phyloP scores from a whole-genome alignment of 148 eudicot genomes.

The Chenopodium berlandieri region DNA sequence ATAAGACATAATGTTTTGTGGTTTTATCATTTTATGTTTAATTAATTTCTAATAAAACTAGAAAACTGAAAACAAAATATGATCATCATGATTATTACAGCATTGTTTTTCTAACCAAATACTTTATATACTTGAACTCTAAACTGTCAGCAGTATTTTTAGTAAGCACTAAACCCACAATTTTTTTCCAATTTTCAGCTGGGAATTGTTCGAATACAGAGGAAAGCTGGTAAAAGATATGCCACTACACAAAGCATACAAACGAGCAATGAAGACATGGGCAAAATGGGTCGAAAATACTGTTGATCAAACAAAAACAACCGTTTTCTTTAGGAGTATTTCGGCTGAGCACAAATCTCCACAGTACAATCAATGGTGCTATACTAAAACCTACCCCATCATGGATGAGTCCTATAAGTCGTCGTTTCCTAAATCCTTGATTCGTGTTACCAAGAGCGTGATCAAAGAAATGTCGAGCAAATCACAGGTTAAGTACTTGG shows the following conservation, averaged over 20 bases:
- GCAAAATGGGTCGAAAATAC: constrained; percentile 13
- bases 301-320: constrained; percentile 9
- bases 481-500: constrained; percentile 29
- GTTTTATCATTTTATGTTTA: too few species aligned
- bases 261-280: constrained; percentile 47
- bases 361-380: constrained; percentile 22
- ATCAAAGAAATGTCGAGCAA: constrained; percentile 1
- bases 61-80: too few species aligned
- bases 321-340: constrained; percentile 19
- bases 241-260: constrained; percentile 31
- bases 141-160: too few species aligned
- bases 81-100: too few species aligned
- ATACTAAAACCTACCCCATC: constrained; percentile 13
- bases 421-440: constrained; percentile 10
- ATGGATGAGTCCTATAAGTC: constrained; percentile 9
- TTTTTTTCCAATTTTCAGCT: constrained; percentile 29
- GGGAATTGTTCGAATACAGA: constrained; percentile 37
- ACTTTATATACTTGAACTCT: too few species aligned
- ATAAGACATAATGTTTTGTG: too few species aligned
- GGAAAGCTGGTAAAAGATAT: constrained; percentile 31
- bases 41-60: too few species aligned
- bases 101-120: too few species aligned
- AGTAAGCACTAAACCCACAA: too few species aligned
- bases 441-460: constrained; percentile 25
- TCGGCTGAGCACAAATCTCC: constrained; percentile 21